phyloP scores from a whole-genome alignment of 192 early-diverging fungal species.

The Rhizophagus prolifer region DNA sequence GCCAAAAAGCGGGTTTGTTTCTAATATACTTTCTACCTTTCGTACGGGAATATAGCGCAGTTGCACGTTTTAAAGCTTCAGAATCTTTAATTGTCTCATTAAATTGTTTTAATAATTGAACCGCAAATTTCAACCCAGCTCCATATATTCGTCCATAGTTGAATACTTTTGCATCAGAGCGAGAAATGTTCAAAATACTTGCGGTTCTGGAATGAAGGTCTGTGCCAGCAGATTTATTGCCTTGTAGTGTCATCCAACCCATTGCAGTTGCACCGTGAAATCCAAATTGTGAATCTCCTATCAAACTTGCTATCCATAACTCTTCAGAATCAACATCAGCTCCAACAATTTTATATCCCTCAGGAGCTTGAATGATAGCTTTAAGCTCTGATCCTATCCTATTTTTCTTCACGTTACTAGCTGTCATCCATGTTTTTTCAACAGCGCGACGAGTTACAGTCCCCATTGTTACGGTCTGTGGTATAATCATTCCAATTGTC shows the following conservation, averaged over 20 bases:
- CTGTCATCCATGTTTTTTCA: conserved; percentile 95
- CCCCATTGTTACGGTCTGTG: conserved; percentile 90
- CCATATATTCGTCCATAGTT: conserved; percentile 97
- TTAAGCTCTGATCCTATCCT: conserved; percentile 95
- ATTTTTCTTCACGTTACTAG: conserved; percentile 86
- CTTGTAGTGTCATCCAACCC: conserved; percentile 98
- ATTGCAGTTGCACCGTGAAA: conserved; percentile 91
- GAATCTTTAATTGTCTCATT: conserved; percentile 66
- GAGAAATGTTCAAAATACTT: conserved; percentile 77
- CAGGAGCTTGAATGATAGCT: conserved; percentile 78
- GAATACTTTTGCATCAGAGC: conserved; percentile 91
- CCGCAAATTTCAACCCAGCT: conserved; percentile 83
- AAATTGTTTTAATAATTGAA: conserved; percentile 75
- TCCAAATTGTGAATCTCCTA: conserved; percentile 92
- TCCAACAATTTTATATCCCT: conserved; percentile 84
- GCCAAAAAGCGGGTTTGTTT: conserved; percentile 60
- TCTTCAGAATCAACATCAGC: conserved; percentile 98
- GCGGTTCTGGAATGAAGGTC: conserved; percentile 95
- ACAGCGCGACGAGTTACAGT: conserved; percentile 93
- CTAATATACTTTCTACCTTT: conserved; percentile 68
- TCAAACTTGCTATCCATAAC: conserved; percentile 92
- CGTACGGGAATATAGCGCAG: conserved; percentile 73
- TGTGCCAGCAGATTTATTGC: conserved; percentile 81
- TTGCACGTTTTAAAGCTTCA: conserved; percentile 65
- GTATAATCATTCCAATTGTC: conserved; percentile 77